Conservation (phyloP, 2,329 filamentous ascomycete species). For the Metarhizium album region DNA sequence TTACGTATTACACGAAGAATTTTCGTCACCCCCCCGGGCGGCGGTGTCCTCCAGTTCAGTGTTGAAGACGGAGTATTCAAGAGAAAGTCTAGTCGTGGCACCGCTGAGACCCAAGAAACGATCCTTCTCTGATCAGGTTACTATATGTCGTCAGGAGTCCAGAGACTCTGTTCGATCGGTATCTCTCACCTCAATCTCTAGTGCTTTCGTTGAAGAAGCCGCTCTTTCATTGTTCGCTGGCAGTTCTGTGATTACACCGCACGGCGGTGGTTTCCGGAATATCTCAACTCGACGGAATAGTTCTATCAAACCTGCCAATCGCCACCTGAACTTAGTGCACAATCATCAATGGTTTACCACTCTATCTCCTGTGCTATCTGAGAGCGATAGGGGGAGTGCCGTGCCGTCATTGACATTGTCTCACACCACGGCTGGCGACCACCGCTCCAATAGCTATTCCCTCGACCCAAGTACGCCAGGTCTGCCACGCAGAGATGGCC, state of each 20-base stretch:
- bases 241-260: conserved; percentile 15
- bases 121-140: conserved; percentile 36
- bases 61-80: conserved; percentile 37
- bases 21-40: conserved; percentile 19
- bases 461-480: neutral
- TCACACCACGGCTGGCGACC: conserved; percentile 30
- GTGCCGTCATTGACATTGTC: conserved; percentile 39
- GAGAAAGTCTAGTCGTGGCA: conserved; percentile 48
- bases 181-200: conserved; percentile 46
- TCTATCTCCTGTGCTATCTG: conserved; percentile 53
- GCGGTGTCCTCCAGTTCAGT: neutral
- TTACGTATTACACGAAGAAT: conserved; percentile 40
- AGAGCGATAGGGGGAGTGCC: conserved; percentile 44
- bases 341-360: conserved; percentile 53
- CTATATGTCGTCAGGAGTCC: conserved; percentile 38
- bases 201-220: conserved; percentile 39
- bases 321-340: conserved; percentile 16
- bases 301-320: neutral
- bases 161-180: conserved; percentile 41
- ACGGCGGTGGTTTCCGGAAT: neutral
- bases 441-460: conserved; percentile 31
- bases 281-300: neutral
- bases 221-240: conserved; percentile 21
- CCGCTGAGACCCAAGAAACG: conserved; percentile 40
- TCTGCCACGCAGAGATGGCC: neutral